Base-by-base conservation (phyloP, 2,329 filamentous ascomycete genomes). In the Aspergillus sp. region DNA sequence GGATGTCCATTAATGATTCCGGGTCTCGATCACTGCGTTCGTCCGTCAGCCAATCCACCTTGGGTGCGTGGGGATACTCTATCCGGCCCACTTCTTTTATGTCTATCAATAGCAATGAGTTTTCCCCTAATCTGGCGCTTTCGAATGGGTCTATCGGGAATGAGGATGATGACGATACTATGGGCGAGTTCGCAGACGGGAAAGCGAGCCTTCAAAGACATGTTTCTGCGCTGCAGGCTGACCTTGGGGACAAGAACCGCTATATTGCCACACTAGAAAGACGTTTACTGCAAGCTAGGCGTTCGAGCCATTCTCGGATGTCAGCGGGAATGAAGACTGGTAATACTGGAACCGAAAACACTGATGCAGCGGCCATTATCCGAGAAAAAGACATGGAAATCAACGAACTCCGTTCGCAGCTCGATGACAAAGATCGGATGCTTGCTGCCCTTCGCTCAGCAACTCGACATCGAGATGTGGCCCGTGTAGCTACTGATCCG, bases 361-460 rank as follows among this genome's bases (percentile, higher is more conserved):
- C 88, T 53, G 86, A 87, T 54, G 75, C 89, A 41, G 79, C 85
- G 43, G 74, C 83, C 2, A 68, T 88, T 15, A 72, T 97, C 42
- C 85, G 83, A 52, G 93, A 97, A 57, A 96, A 94, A 67, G 93
- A 98, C 59, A 80, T 83, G 19, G 91, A 97, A 69, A 96, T 98
- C 61, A 83, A 86, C 6, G 91, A 95, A 57, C 79, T 98, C n/a
- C 82, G 89, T 7, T 85, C 88, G 20, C 83, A 89, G 52, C 75
- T 97, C 1, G 91, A 97, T 58, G 91, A 97, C 70, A 96, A 96
- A 67, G 91, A 96, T 64, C 82, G 86, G 9, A 98, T 97, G 90
- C 77, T 97, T 46, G 76, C 85, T 3, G 93, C 93, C 1, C 76
- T 98, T 46, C 84, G 90, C 38, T 91, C 82, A 53, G 90, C 90